phyloP scores from a whole-genome alignment of 2,329 filamentous ascomycete species.

The Colletotrichum sp. region DNA sequence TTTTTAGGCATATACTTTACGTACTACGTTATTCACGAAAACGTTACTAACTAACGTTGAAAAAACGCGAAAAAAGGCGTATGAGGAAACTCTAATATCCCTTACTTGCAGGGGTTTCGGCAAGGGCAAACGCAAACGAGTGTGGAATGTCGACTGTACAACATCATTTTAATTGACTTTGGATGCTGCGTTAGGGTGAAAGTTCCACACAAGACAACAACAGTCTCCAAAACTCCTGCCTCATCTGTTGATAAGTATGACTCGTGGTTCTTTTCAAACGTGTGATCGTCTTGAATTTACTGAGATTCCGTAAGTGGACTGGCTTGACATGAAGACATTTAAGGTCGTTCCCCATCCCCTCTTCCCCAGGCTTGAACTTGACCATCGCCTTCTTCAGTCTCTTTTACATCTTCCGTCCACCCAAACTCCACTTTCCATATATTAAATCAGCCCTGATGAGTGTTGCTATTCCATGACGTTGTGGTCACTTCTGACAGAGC shows the following conservation, averaged over 20 bases:
- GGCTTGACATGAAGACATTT: neutral
- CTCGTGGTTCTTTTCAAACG: neutral
- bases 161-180: neutral
- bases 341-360: rapidly evolving
- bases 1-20: too few species aligned
- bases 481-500: neutral
- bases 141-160: neutral
- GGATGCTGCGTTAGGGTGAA: neutral
- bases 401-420: neutral
- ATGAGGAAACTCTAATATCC: too few species aligned
- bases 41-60: too few species aligned
- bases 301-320: neutral
- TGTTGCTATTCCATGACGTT: rapidly evolving
- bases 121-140: too few species aligned
- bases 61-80: too few species aligned
- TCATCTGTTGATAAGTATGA: neutral
- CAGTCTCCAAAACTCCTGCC: neutral
- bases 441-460: neutral
- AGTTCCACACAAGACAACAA: neutral
- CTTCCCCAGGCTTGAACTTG: neutral
- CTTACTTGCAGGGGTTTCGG: too few species aligned
- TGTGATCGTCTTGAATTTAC: neutral
- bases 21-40: too few species aligned
- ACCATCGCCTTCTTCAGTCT: too few species aligned
- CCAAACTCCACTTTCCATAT: rapidly evolving